Base-by-base conservation (phyloP, 2,329 filamentous ascomycete genomes). In the Cercospora canescens region DNA sequence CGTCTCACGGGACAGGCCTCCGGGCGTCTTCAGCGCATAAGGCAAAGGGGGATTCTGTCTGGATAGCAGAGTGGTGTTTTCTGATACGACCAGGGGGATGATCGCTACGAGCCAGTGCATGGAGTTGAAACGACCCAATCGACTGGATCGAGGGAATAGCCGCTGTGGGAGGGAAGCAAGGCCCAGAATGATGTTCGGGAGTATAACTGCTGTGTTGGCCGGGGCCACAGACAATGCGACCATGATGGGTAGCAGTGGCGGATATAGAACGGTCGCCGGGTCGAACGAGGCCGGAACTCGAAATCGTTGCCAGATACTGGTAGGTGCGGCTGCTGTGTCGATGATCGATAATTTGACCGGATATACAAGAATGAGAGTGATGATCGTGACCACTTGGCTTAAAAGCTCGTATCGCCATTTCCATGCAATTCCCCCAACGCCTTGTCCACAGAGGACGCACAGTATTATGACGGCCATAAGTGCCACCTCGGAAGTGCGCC, bases 251-350 rank as follows among this genome's bases (percentile, higher is more conserved):
- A 97, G 84, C 2, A 89, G 79, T 6, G 90, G 86, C 18, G 94
- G 94, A 76, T 97, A 98, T 64, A 97, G 79, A n/a, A 97, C 84
- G 11, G 94, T 92, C 6, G 94, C 94, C 2, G 93, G 94, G 75
- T 98, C 94, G 78, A 97, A 96, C n/a, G 87, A 85, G 4, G 88
- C 81, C 0, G 93, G 93, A 39, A 97, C 82, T 45, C 84, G 83
- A 72, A 89, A 79, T 24, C 76, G 74, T 56, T 86, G 57, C 83
- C 81, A 69, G 76, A 79, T 58, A 79, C 71, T 74, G 30, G 64
- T 73, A 30, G 69, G 73, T 16, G 67, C 67, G 9, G 72, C 71
- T 34, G 67, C 70, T 4, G 71, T 74, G 67, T 76, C 75, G 45
- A 77, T 73, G 57, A 77, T 71, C 4, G 75, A 77, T 14, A 77